Percentiles rank a stretch among this genome's conserved stretches.
These are phyloP conservation scores for Anthracocystis panici-leucophaei DNA, from an alignment of 1,284 basidiomycete species.

Conservation along the genomic window DNA sequence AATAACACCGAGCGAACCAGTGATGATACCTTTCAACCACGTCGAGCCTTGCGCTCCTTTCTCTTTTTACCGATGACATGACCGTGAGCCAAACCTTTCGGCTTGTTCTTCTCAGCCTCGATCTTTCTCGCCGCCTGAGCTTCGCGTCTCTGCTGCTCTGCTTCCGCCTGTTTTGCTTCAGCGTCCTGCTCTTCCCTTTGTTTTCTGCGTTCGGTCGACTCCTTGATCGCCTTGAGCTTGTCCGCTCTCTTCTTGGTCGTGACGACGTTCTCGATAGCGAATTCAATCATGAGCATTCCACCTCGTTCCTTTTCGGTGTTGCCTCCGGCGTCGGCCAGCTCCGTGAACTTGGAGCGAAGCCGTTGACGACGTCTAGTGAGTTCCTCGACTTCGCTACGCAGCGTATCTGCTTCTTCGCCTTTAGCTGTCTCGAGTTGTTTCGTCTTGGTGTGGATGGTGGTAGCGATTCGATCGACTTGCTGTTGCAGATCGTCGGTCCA, in stretches of 20 bases:
- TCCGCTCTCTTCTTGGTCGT: constrained; percentile 62
- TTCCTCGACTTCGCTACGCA: constrained; percentile 33
- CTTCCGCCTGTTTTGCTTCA: constrained; percentile 3
- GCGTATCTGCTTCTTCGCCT: constrained; percentile 27
- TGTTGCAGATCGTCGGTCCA: constrained; percentile 61
- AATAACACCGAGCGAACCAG: background rate
- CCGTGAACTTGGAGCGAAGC: constrained; percentile 45
- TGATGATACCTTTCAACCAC: constrained; percentile 9
- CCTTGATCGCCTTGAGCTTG: constrained; percentile 51
- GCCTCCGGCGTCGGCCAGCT: constrained; percentile 39
- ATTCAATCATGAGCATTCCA: constrained; percentile 65
- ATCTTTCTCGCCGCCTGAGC: constrained; percentile 39
- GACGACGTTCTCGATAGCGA: constrained; percentile 67
- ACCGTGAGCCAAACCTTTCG: constrained; percentile 47
- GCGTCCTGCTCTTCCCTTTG: constrained; percentile 25
- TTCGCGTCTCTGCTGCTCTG: constrained; percentile 20
- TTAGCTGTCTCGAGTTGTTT: constrained; percentile 34
- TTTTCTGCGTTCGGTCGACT: constrained; percentile 38
- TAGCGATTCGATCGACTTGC: constrained; percentile 41
- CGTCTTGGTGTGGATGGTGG: constrained; percentile 41
- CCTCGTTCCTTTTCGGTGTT: constrained; percentile 58
- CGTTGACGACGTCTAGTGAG: constrained; percentile 53
- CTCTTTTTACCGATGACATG: constrained; percentile 66
- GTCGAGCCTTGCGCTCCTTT: constrained; percentile 53
- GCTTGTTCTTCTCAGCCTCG: constrained; percentile 38